phyloP scores from a whole-genome alignment of 345 rosid genomes.

The Pistacia atlantica region DNA sequence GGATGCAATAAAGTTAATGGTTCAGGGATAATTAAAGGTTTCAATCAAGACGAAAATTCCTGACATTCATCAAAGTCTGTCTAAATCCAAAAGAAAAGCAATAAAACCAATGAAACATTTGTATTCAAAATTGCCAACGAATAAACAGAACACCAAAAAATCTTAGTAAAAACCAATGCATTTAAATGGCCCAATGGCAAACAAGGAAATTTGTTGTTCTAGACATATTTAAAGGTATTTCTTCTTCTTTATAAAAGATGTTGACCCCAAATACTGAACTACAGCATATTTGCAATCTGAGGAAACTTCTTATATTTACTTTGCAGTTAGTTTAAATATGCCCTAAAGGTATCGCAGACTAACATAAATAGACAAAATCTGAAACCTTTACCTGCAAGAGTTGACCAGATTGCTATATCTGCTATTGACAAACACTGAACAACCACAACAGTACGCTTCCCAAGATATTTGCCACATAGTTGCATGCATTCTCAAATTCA shows the following conservation, averaged over 20 bases:
- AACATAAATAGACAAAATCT: slow-evolving; percentile 6
- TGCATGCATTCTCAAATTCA: slow-evolving; percentile 84
- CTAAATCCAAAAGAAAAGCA: background rate
- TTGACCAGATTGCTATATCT: slow-evolving; percentile 60
- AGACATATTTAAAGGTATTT: no score
- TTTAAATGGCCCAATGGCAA: no score
- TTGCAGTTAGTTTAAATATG: background rate
- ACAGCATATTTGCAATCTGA: background rate
- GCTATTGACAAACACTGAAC: slow-evolving; percentile 73
- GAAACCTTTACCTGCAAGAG: slow-evolving; percentile 65
- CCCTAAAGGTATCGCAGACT: background rate
- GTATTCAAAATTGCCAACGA: background rate
- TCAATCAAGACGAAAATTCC: no score
- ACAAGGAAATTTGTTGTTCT: no score
- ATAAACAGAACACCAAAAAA: no score
- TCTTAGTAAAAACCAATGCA: no score
- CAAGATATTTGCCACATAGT: slow-evolving; percentile 53
- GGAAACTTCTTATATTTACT: background rate
- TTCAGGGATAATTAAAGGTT: no score
- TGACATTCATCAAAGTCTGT: background rate
- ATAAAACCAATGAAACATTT: background rate
- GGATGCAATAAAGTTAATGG: no score
- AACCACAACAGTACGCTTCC: slow-evolving; percentile 64
- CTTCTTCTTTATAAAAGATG: no score
- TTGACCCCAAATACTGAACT: background rate